Base-by-base conservation (phyloP, 495 filamentous ascomycete genomes). In the Penicillium canescens region DNA sequence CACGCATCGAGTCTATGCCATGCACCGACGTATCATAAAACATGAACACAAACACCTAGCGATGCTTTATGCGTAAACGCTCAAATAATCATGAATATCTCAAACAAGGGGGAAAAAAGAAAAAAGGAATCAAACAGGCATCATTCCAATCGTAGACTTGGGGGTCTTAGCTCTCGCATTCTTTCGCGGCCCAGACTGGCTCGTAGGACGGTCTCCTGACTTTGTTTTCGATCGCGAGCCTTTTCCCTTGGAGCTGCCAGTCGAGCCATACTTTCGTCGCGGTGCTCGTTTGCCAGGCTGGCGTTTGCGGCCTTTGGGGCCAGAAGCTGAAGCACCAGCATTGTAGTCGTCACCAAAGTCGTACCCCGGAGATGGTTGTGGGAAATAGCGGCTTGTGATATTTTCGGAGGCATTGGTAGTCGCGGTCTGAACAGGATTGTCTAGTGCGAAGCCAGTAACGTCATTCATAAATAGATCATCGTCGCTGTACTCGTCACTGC, bases 401-500 rank as follows among this genome's bases (percentile, higher is more conserved):
- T 60, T 46, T 14, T 57, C 50, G 4, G 40, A 34, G 18, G 37
- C 12, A 44, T 51, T 51, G 21, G 3, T 24, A 18, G 40, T 31
- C 26, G 49, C 16, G 1, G 40, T 33, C 36, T 57, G 31, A 33
- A 62, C 59, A 39, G 56, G 62, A n/a, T 69, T 59, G 24, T 70
- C 70, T 8, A 69, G 50, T 31, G 71, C 69, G 23, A 74, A 61
- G 11, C 66, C 71, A 8, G 72, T 68, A 9, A 64, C 65, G 13
- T 79, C 69, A 21, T 73, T 71, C 18, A 57, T 54, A 16, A 72
- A 68, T 40, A 77, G 57, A 38, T 79, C 76, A 26, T 74, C 74
- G 34, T 78, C 77, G 23, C 82, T 77, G 50, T 70, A 78, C 34
- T 88, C 86, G 37, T 88, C 85, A 31, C 78, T 79, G 54, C 82